phyloP scores from a whole-genome alignment of 2,329 filamentous ascomycete species.

The Periconia sp. region DNA sequence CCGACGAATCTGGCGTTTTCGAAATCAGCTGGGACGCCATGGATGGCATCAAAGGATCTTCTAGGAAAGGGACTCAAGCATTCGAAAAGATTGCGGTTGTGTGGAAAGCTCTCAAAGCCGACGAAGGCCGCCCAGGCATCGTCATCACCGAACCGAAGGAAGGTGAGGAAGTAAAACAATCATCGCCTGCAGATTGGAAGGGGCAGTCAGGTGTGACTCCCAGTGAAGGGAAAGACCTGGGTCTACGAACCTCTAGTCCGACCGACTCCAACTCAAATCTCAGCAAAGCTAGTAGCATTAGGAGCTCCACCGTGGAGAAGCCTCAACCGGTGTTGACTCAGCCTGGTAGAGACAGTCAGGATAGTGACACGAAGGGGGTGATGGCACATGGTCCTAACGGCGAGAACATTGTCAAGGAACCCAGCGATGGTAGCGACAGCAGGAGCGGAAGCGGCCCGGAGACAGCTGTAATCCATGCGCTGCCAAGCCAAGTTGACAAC shows the following conservation, averaged over 20 bases:
- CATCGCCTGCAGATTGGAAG: slow-evolving; percentile 75
- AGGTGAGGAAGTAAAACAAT: slow-evolving; percentile 73
- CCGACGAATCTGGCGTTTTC: slow-evolving; percentile 74
- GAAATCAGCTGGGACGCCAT: slow-evolving; percentile 77
- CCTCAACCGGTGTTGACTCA: slow-evolving; percentile 28
- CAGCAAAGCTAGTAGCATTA: slow-evolving; percentile 75
- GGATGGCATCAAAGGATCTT: slow-evolving; percentile 93
- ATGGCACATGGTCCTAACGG: slow-evolving; percentile 46
- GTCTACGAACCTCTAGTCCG: slow-evolving; percentile 69
- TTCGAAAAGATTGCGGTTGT: slow-evolving; percentile 85
- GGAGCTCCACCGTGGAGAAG: slow-evolving; percentile 46
- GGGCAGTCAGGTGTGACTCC: slow-evolving; percentile 54
- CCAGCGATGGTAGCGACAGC: slow-evolving; percentile 21
- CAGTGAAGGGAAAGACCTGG: slow-evolving; percentile 67
- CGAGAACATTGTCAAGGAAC: slow-evolving; percentile 37
- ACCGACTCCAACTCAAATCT: slow-evolving; percentile 64
- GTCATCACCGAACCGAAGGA: slow-evolving; percentile 70
- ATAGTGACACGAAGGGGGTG: slow-evolving; percentile 47
- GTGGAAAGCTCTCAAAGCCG: slow-evolving; percentile 65
- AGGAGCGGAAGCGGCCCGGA: slow-evolving; percentile 22
- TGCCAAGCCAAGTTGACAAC: slow-evolving; percentile 22
- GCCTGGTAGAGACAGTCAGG: slow-evolving; percentile 34
- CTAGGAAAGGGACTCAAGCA: slow-evolving; percentile 78
- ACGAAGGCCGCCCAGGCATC: slow-evolving; percentile 40
- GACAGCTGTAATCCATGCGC: slow-evolving; percentile 15